Base-by-base conservation (phyloP, 352 stramenopile species). In the Phytopythium ostracodes region DNA sequence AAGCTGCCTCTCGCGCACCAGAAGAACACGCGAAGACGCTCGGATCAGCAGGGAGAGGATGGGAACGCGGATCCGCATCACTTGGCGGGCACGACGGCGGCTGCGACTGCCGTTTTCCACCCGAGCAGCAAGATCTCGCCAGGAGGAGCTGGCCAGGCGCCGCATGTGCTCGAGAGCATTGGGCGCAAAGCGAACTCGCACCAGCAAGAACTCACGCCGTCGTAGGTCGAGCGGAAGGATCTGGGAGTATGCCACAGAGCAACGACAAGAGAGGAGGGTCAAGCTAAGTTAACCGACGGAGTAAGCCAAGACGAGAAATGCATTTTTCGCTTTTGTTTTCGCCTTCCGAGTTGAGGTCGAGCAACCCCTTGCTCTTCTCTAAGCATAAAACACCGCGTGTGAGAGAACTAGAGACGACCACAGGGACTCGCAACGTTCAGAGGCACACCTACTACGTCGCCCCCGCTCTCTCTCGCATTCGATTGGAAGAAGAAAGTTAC, bases 1-100 rank as follows among this genome's bases (percentile, higher is more conserved):
- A 74, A 68, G 60, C 66, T 87, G 35, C 77, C 77, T 0, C 44
- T 81, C 31, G 67, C 77, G 12, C 73, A 84, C 38, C 75, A 72
- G 50, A 87, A 87, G 49, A 67, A 70, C 27, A 68, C 65, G 33
- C 65, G 77, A 53, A 65, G 77, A 72, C 73, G 75, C 46, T 84
- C 77, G 17, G 75, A 84, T 51, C 76, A 80, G 55, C 67, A 60
- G 43, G 67, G 73, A 36, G 72, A 60, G 43, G 67, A 75, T 36
- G 72, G 77, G n/a, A 64, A 60, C 58, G 70, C 64, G 24, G 68
- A 76, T 49, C 52, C 50, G 22, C 25, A 33, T 8, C 49, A 33
- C 49, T 17, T 36, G 49, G 25, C 49, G 4, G 12, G 15, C 24
- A 55, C 25, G 9, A 33, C 49, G 15, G 24, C 22, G 24, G 49